Evolutionary conservation across 768 basidiomycete genomes (phyloP), one percentile per base, ranked within the genome.

Genomic region (Hypholoma sublateritium): DNA sequence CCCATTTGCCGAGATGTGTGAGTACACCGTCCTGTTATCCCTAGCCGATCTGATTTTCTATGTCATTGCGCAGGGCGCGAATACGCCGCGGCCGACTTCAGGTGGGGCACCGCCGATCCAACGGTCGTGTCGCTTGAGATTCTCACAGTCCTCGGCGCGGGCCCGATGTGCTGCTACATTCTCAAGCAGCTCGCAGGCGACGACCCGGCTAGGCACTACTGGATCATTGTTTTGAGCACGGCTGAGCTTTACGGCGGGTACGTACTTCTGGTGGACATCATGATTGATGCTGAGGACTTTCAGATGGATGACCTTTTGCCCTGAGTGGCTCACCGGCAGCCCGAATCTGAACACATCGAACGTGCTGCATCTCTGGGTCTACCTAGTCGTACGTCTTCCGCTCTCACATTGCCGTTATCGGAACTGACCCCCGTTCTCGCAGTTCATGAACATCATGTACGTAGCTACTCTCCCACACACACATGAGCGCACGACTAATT

Each of bases 271-370:
- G 24, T 17, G 11, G 6, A 19, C 21, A 48, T 53, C 4, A 32
- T 9, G 5, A 32, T 32, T 32, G 5, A 32, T 5, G 14, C 3
- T 5, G 13, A 1, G 11, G 11, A 21, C 35, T 14, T 28, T 17
- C 58, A 87, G 86, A 28, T 92, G 86, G 86, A 92, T 93, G 91
- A 93, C 91, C 2, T 93, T 93, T 72, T 87, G 85, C 65, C 91
- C 91, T 0, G 91, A 93, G 71, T 93, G 90, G 90, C 73, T 93
- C 47, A 85, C 81, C 1, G 89, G 88, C 17, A 88, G 83, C 64
- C 83, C 85, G 0, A 89, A 80, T 67, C 71, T 93, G 52, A 79
- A 88, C 64, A 89, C 83, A 0, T 87, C 86, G 7, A 89, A 91
- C 62, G 72, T 76, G 24, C 71, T 92, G 36, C 81, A 85, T 65